These are phyloP conservation scores for Crithidia bombi DNA, from an alignment of 208 protist genomes.

Conservation along the genomic window DNA sequence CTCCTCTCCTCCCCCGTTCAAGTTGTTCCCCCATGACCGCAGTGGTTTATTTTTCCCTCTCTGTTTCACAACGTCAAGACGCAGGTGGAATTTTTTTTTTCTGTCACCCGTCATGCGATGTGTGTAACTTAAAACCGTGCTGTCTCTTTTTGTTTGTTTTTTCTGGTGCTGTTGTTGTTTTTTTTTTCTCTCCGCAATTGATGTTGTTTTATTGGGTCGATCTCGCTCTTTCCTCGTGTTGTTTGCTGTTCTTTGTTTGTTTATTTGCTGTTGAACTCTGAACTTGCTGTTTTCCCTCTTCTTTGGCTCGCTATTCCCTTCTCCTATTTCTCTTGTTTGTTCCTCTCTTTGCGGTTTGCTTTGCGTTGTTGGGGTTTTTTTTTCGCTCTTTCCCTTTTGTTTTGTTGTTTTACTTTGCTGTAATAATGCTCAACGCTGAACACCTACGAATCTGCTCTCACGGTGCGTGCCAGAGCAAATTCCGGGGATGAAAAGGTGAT, in stretches of 20 bases:
- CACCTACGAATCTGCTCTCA: too few species aligned
- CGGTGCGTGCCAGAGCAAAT: too few species aligned
- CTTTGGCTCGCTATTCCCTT: constrained; percentile 9
- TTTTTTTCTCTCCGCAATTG: constrained; percentile 16
- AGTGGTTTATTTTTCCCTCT: too few species aligned
- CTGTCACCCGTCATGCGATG: background rate
- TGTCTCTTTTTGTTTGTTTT: background rate
- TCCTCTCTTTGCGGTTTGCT: constrained; percentile 7
- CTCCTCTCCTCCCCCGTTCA: too few species aligned
- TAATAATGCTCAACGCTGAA: too few species aligned
- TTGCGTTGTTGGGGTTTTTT: background rate
- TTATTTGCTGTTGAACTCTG: too few species aligned
- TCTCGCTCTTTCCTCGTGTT: constrained; percentile 23
- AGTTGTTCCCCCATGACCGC: too few species aligned
- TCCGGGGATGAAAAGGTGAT: too few species aligned
- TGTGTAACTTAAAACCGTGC: background rate
- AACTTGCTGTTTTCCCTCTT: background rate
- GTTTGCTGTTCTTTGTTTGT: constrained; percentile 16
- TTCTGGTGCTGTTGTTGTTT: background rate
- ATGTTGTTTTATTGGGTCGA: constrained; percentile 8
- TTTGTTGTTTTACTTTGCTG: too few species aligned
- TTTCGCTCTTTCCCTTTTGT: background rate
- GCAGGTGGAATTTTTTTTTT: constrained; percentile 33
- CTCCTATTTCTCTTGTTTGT: constrained; percentile 1
- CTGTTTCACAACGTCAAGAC: too few species aligned